Conservation (phyloP, 257 asterid species). For the Rubia yunnanensis region DNA sequence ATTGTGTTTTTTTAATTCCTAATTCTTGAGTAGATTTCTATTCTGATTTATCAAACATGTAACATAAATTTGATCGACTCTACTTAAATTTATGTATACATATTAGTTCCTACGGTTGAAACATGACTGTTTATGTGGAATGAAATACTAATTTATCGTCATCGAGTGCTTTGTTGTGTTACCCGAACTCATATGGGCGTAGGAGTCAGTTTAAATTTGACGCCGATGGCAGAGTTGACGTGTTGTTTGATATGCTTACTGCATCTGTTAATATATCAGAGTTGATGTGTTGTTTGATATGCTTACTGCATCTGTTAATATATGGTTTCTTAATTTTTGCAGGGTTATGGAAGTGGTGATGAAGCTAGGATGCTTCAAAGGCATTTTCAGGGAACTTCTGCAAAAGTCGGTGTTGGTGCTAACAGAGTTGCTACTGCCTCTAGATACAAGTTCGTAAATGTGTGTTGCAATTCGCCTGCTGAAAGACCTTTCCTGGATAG, state of each 20-base stretch:
- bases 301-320: not conserved
- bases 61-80: not conserved
- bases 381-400: constrained; percentile 50
- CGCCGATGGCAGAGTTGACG: not conserved
- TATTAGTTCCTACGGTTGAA: not conserved
- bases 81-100: no score
- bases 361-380: constrained; percentile 89
- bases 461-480: constrained; percentile 3
- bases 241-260: not conserved
- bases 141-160: no score
- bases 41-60: not conserved
- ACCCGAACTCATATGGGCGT: not conserved
- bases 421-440: constrained; percentile 64
- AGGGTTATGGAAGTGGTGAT: constrained; percentile 94
- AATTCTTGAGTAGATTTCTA: no score
- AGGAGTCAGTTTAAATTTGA: not conserved
- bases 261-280: not conserved
- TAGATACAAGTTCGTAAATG: constrained; percentile 32
- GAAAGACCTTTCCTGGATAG: constrained; percentile 18
- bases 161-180: not conserved
- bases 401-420: constrained; percentile 72
- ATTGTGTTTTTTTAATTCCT: no score
- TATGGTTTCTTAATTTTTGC: constrained; percentile 7
- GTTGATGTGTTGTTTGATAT: not conserved
- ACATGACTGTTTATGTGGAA: not conserved